phyloP scores from a whole-genome alignment of 140 eudicot genomes.

The Ambrosia hybrid region DNA sequence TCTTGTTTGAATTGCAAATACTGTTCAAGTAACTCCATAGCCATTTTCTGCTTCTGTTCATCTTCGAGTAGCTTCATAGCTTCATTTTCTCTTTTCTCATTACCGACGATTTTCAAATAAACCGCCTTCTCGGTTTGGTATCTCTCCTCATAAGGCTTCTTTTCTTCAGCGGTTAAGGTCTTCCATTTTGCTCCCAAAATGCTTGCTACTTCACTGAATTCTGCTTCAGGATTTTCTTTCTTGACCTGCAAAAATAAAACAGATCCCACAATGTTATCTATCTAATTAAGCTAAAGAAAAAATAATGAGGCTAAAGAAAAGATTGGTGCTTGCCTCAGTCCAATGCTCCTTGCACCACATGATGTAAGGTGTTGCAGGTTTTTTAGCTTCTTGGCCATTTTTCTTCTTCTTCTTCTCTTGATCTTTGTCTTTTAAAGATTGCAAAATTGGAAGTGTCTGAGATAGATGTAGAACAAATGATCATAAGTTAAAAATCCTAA shows the following conservation, averaged over 20 bases:
- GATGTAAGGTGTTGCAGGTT: conserved; percentile 83
- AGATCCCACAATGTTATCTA: neutral
- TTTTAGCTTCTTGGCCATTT: conserved; percentile 45
- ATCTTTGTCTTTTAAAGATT: conserved; percentile 59
- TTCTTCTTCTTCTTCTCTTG: conserved; percentile 56
- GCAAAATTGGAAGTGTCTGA: conserved; percentile 64
- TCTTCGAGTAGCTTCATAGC: conserved; percentile 94
- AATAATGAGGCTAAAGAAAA: neutral
- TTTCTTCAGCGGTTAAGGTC: conserved; percentile 68
- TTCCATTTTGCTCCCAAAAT: conserved; percentile 89
- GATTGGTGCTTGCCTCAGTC: conserved; percentile 56
- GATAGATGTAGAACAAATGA: neutral
- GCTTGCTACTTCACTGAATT: conserved; percentile 67
- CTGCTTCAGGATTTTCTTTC: conserved; percentile 79
- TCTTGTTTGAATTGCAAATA: conserved; percentile 76
- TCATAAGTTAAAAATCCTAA: neutral
- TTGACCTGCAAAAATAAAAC: conserved; percentile 54
- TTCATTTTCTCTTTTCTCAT: conserved; percentile 81
- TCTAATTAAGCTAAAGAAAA: neutral
- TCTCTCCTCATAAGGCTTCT: conserved; percentile 89
- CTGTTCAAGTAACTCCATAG: conserved; percentile 94
- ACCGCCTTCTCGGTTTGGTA: conserved; percentile 80
- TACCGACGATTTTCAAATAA: conserved; percentile 65
- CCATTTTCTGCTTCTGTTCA: conserved; percentile 86
- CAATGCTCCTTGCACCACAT: conserved; percentile 91